These are phyloP conservation scores for Tieghemiomyces parasiticus DNA, from an alignment of 192 early-diverging fungal species.

Conservation along the genomic window DNA sequence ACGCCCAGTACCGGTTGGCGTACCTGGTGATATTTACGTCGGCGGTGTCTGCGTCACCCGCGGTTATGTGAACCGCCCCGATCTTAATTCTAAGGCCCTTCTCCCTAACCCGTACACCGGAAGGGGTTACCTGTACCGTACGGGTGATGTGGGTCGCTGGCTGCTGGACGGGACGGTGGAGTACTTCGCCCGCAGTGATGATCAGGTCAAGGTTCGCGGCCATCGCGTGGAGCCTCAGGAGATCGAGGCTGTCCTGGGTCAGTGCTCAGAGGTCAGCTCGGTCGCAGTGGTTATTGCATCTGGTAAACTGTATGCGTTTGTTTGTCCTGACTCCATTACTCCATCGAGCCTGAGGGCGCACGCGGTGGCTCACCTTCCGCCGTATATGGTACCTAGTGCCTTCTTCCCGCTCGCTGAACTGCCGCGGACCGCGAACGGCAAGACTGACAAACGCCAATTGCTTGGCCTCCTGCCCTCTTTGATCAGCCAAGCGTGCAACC, in stretches of 20 bases:
- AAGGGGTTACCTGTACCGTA: neutral
- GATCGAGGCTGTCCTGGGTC: slow-evolving; percentile 2
- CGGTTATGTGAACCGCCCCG: slow-evolving; percentile 2
- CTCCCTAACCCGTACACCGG: neutral
- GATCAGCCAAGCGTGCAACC: no score
- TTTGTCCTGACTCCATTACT: neutral
- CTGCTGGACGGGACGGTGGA: neutral
- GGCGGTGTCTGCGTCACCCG: slow-evolving; percentile 3
- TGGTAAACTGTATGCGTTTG: neutral
- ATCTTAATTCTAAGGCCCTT: neutral
- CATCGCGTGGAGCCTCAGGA: neutral
- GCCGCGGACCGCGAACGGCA: neutral
- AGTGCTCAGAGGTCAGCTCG: neutral
- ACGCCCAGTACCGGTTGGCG: slow-evolving; percentile 17
- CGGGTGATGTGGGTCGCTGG: slow-evolving; percentile 5
- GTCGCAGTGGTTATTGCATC: neutral
- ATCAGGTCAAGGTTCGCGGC: slow-evolving; percentile 1
- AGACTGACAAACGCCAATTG: neutral
- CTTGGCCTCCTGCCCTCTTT: neutral
- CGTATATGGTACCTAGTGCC: neutral
- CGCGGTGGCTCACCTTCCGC: neutral
- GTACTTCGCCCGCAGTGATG: neutral
- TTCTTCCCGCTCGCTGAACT: neutral
- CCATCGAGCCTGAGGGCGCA: neutral
- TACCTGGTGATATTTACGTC: slow-evolving; percentile 20